Conservation (phyloP, 2,329 filamentous ascomycete genomes). For the Fusarium proliferatum region DNA sequence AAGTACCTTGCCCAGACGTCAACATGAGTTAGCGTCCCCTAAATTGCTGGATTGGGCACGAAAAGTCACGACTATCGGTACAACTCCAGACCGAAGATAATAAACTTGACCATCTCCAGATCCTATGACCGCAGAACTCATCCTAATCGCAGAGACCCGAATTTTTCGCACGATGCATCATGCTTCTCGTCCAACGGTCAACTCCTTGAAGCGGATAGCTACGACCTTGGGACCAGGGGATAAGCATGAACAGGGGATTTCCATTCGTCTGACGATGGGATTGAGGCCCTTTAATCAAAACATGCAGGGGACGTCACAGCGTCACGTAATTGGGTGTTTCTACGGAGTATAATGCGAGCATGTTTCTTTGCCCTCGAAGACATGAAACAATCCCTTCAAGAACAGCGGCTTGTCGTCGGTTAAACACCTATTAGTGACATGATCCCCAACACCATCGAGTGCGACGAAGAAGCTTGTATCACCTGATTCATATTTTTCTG, state of each 20-base stretch:
- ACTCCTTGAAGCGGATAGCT: not conserved
- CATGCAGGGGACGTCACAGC: conserved; percentile 18
- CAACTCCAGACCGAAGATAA: not conserved
- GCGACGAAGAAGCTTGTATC: not conserved
- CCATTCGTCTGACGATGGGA: conserved; percentile 30
- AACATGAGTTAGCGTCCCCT: not conserved
- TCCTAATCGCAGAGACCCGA: too few relatives aligned
- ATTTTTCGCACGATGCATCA: not conserved
- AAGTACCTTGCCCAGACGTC: conserved; percentile 17
- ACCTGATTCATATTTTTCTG: not conserved
- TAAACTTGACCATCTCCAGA: not conserved
- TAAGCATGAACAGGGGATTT: conserved; percentile 14
- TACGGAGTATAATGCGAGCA: not conserved
- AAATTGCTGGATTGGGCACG: not conserved
- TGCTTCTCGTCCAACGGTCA: not conserved
- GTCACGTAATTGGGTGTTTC: conserved; percentile 1
- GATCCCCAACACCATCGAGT: not conserved
- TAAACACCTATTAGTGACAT: not conserved
- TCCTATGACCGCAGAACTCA: not conserved
- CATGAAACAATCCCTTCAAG: not conserved
- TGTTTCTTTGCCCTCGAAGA: not conserved
- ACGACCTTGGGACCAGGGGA: conserved; percentile 19
- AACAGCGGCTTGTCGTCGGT: not conserved
- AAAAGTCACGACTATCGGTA: not conserved
- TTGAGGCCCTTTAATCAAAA: conserved; percentile 42